These are phyloP conservation scores for Styphnolobium japonicum DNA, from an alignment of 306 rosid genomes.

Conservation along the genomic window DNA sequence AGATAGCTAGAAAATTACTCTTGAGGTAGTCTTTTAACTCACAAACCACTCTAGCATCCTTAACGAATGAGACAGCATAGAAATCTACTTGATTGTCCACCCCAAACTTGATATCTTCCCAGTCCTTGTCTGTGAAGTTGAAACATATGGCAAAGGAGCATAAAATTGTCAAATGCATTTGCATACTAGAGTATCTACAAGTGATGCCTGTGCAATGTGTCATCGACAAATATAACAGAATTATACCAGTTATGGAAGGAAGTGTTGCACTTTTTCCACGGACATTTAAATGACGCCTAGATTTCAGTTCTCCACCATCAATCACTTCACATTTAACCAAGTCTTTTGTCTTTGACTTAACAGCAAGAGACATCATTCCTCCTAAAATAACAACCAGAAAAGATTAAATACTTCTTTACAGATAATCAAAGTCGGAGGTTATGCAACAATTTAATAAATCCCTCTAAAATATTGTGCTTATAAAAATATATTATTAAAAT, in stretches of 20 bases:
- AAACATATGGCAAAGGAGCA: constrained; percentile 13
- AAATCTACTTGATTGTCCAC: constrained; percentile 94
- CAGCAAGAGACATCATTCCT: constrained; percentile 96
- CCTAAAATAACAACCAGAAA: constrained; percentile 47
- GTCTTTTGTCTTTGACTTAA: constrained; percentile 72
- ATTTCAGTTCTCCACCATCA: constrained; percentile 94
- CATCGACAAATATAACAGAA: background rate
- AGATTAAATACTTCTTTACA: constrained; percentile 6
- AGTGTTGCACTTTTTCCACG: constrained; percentile 96
- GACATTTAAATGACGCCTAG: constrained; percentile 94
- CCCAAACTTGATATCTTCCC: constrained; percentile 99
- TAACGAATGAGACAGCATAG: constrained; percentile 94
- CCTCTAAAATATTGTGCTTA: background rate
- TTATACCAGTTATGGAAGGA: constrained; percentile 90
- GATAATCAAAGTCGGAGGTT: background rate
- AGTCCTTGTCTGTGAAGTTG: constrained; percentile 70
- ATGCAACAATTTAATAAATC: constrained; percentile 7
- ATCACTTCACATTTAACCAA: constrained; percentile 77
- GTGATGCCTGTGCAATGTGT: background rate
- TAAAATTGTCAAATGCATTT: background rate
- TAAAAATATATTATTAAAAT: background rate
- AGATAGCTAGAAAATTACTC: constrained; percentile 42
- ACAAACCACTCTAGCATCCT: constrained; percentile 83
- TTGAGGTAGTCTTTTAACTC: constrained; percentile 85
- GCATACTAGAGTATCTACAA: constrained; percentile 7